phyloP scores from a whole-genome alignment of 2,329 filamentous ascomycete genomes.

The Corynespora cassiicola region DNA sequence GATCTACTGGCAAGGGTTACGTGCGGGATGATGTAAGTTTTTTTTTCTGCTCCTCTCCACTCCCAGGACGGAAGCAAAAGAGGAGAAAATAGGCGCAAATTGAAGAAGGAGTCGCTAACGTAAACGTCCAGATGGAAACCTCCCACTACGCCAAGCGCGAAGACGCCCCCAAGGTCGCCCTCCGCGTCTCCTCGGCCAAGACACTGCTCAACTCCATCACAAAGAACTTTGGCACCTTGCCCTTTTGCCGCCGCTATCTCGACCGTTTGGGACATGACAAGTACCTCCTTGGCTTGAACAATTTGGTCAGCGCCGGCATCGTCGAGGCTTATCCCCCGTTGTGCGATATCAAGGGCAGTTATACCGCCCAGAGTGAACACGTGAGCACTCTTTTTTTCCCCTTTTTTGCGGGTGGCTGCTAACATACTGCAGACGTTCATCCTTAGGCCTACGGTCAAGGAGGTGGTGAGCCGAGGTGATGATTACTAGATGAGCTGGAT shows the following conservation, averaged over 20 bases:
- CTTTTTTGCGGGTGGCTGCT: slow-evolving; percentile 4
- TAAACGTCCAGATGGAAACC: slow-evolving; percentile 67
- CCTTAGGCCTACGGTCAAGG: slow-evolving; percentile 67
- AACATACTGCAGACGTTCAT: slow-evolving; percentile 41
- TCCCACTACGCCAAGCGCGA: slow-evolving; percentile 84
- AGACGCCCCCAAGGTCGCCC: slow-evolving; percentile 76
- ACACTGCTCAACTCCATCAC: slow-evolving; percentile 86
- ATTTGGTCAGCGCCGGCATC: slow-evolving; percentile 79
- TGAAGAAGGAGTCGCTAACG: slow-evolving; percentile 13
- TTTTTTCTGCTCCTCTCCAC: neutral
- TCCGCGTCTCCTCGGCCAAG: slow-evolving; percentile 83
- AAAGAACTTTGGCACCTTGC: slow-evolving; percentile 94
- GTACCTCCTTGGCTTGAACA: slow-evolving; percentile 89
- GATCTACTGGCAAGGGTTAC: slow-evolving; percentile 88
- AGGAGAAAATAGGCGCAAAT: too few relatives aligned
- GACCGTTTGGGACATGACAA: slow-evolving; percentile 95
- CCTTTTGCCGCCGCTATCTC: slow-evolving; percentile 88
- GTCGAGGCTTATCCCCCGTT: slow-evolving; percentile 91
- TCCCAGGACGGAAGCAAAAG: too few relatives aligned
- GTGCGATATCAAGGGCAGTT: slow-evolving; percentile 90
- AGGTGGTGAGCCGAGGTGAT: slow-evolving; percentile 84
- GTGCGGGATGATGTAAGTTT: slow-evolving; percentile 77
- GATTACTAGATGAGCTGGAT: slow-evolving; percentile 84
- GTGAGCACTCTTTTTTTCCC: slow-evolving; percentile 61
- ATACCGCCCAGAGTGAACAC: slow-evolving; percentile 94